Evolutionary conservation across 352 stramenopile genomes (phyloP), one percentile per base, ranked within the genome.

Genomic region (Phytophthora litchii): DNA sequence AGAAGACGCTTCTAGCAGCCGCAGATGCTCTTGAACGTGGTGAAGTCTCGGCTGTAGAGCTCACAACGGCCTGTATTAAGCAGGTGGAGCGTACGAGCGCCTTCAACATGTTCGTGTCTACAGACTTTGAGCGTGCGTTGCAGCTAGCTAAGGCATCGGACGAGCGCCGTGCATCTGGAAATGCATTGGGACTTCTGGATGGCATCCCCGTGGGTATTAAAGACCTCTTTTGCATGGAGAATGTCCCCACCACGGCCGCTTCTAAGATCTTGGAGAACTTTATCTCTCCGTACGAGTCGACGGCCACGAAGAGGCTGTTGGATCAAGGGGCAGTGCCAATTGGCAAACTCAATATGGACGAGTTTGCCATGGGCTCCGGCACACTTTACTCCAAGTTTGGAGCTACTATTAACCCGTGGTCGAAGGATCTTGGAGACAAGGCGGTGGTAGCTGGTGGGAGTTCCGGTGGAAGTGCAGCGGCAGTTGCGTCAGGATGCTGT

Each of bases 321-420:
- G 80, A 94, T 10, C 74, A 86, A 47, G 97, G 97, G 12, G 95
- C 94, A 7, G 80, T 99, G 17, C 75, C 97, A 5, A 72, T 99
- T 0, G 97, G 97, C 31, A 98, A 97, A 60, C 97, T 98, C 23
- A 99, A 98, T 70, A 98, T 98, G 94, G 97, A 99, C 74, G 97
- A 99, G 82, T 99, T 99, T 76, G 97, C 89, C 6, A 99, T 99
- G 97, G 97, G 97, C 17, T 98, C 91, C 25, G 88, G 89, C 14
- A 98, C 94, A 47, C 76, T 94, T 12, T 98, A 98, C 78, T 94
- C 80, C 46, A 80, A 71, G 31, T 91, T 92, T 35, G 91, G 90
- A 7, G 64, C 89, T 38, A 95, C 91, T 20, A 74, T 96, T 45
- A 97, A 97, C 60, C 88, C 90, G 54, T 95, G 86, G 86, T 96